Percentiles rank a stretch among this genome's conserved stretches.
Evolutionary conservation across 1,284 basidiomycete species (phyloP).

Genomic region (Trametes polyzona): DNA sequence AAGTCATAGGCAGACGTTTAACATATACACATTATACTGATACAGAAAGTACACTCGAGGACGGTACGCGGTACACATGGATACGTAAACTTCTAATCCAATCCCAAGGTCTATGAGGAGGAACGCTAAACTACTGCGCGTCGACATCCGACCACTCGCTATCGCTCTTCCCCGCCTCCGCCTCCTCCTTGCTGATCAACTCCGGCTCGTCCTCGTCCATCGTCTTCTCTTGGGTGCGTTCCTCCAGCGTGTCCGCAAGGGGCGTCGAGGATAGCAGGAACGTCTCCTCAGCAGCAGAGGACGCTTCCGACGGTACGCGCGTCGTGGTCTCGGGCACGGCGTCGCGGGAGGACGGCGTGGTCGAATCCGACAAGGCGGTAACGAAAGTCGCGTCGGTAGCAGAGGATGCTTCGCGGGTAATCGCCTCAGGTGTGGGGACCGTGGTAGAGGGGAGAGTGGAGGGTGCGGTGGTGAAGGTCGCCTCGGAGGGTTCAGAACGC

Average conservation of each 20-base stretch:
- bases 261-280: conserved; percentile 23
- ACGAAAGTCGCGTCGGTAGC: conserved; percentile 14
- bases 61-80: too few species aligned
- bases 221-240: neutral
- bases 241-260: conserved; percentile 13
- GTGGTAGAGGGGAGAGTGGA: neutral
- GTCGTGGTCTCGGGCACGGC: neutral
- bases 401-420: conserved; percentile 13
- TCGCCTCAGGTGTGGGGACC: conserved; percentile 5
- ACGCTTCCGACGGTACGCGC: neutral
- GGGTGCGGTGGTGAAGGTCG: conserved; percentile 5
- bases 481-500: conserved; percentile 1
- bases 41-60: too few species aligned
- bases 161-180: conserved; percentile 20
- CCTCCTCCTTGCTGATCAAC: conserved; percentile 23
- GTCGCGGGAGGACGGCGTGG: neutral
- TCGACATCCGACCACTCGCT: conserved; percentile 27
- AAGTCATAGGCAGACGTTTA: too few species aligned
- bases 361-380: conserved; percentile 4
- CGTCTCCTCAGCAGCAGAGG: conserved; percentile 5
- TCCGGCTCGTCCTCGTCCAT: conserved; percentile 23
- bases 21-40: too few species aligned
- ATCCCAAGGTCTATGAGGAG: too few species aligned
- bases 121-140: too few species aligned
- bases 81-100: too few species aligned